Conservation (phyloP, 179 eudicot species). For the Silene noctiflora region DNA sequence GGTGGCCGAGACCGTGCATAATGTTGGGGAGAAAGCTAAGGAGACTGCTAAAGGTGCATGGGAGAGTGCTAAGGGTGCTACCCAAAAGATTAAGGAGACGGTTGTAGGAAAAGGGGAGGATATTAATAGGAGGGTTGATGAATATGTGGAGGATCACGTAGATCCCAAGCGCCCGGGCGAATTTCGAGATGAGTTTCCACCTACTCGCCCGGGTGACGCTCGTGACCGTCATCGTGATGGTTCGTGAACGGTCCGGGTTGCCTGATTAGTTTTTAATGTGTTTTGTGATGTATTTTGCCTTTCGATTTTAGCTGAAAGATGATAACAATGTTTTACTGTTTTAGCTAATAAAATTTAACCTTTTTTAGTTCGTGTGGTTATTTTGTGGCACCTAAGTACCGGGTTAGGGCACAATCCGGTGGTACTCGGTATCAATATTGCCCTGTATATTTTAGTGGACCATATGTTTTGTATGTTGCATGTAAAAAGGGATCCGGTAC, state of each 20-base stretch:
- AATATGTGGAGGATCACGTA: constrained; percentile 40
- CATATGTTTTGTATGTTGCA: no score
- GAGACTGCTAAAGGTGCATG: constrained; percentile 32
- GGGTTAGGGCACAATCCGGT: no score
- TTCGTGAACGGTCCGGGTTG: not conserved
- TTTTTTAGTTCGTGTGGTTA: no score
- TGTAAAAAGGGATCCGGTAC: no score
- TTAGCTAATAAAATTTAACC: not conserved
- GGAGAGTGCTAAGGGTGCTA: constrained; percentile 40
- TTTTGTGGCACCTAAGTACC: no score
- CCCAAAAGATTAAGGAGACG: constrained; percentile 31
- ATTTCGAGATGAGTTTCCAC: constrained; percentile 2
- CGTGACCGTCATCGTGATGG: constrained; percentile 14
- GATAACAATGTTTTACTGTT: not conserved
- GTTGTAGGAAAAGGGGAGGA: constrained; percentile 46
- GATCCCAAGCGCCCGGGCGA: constrained; percentile 21
- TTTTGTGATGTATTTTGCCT: not conserved
- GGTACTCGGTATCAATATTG: no score
- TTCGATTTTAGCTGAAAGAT: not conserved
- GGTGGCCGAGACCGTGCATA: constrained; percentile 22
- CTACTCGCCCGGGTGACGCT: constrained; percentile 10
- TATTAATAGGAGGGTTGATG: constrained; percentile 24
- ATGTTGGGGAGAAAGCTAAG: constrained; percentile 32
- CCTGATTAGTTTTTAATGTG: not conserved
- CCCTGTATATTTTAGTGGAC: no score